Evolutionary conservation across 768 basidiomycete genomes (phyloP), one percentile per base, ranked within the genome.

Genomic region (Fistulinella prunicolor): DNA sequence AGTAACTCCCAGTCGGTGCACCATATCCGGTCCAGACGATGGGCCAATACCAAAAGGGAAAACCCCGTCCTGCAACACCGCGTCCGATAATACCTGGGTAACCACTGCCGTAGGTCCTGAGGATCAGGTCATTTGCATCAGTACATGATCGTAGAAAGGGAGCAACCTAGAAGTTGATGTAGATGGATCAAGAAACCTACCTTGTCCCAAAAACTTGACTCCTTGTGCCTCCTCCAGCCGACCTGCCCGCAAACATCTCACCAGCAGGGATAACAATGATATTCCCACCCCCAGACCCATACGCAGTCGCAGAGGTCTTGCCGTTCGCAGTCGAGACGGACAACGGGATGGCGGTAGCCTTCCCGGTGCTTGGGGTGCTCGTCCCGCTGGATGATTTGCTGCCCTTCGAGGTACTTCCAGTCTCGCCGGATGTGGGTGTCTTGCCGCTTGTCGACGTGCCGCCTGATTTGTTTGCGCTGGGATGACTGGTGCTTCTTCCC

Each of bases 41-140:
- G 7, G 84, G 84, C 83, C 83, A 86, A 66, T 75, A 86, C 52
- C 72, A 73, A 59, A 82, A 86, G 1, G 85, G 85, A 58, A 86
- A 85, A 3, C 71, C 72, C 0, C 73, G 72, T 0, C 74, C 74
- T 0, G 53, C 37, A 16, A 82, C 78, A 13, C 81, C 80, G 4
- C 71, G 70, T 7, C 69, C 68, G 4, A 57, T 3, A 5, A 71
- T 21, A 1, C 79, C 78, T 29, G 82, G 82, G 56, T 85, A 85
- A 3, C 84, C 83, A 52, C 81, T 84, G 6, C 83, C 83, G 50
- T 83, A 85, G 4, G 58, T 50, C 24, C 82, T 84, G 46, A 1
- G 45, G 4, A 37, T 50, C 42, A 38, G 16, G 13, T 42, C 1
- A 16, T 28, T 12, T 12, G 12, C 28, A 34, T 54, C 19, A 57